Conservation (phyloP, 2,329 filamentous ascomycete genomes). For the Macrophomina phaseolina region DNA sequence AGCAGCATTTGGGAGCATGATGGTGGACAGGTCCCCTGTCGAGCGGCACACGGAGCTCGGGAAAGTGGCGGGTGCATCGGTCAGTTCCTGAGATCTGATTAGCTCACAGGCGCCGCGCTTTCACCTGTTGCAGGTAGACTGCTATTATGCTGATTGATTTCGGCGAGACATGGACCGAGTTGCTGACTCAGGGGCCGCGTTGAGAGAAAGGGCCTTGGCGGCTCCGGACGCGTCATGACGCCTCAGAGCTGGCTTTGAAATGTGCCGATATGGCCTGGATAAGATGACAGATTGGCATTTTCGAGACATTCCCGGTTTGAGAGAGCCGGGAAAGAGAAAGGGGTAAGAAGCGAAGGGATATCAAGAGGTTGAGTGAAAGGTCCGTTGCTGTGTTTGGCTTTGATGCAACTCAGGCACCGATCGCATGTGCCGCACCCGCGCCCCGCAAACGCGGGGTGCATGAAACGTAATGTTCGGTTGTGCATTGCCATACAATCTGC, state of each 20-base stretch:
- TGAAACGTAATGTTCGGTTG: neutral
- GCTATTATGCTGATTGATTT: neutral
- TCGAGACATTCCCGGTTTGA: no score
- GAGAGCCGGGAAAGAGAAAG: no score
- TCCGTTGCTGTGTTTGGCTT: neutral
- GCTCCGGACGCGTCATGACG: neutral
- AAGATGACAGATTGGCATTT: no score
- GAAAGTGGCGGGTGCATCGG: neutral
- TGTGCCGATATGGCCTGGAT: neutral
- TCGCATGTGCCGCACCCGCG: neutral
- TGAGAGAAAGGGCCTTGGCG: neutral
- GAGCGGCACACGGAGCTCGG: neutral
- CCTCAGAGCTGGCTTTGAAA: neutral
- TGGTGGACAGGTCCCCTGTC: neutral
- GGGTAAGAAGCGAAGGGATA: no score
- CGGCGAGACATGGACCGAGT: slow-evolving; percentile 13
- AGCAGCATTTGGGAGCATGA: neutral
- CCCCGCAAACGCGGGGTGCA: slow-evolving; percentile 7
- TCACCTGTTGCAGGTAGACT: slow-evolving; percentile 4
- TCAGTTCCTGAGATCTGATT: neutral
- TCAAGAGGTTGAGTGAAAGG: no score
- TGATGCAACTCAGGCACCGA: neutral
- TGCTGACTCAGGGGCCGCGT: neutral
- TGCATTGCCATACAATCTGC: neutral
- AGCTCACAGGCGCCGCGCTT: neutral